These are phyloP conservation scores for Solanum piurae DNA, from an alignment of 257 asterid genomes.

Conservation along the genomic window DNA sequence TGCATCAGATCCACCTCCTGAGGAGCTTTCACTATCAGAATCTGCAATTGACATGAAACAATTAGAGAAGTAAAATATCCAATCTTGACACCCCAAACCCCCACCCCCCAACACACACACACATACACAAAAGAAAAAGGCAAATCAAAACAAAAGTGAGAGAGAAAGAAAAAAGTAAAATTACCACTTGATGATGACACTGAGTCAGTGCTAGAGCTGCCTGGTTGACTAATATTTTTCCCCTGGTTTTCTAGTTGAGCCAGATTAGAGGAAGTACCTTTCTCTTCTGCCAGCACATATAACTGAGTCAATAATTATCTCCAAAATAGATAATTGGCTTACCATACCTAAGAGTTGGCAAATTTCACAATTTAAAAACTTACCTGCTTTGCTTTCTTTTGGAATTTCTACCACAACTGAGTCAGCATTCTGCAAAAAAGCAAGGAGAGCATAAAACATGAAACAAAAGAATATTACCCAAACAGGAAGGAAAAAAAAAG, in stretches of 20 bases:
- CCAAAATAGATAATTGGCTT: background rate
- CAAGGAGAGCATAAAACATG: background rate
- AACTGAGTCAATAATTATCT: background rate
- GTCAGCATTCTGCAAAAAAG: slow-evolving; percentile 22
- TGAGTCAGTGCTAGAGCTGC: slow-evolving; percentile 51
- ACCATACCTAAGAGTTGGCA: background rate
- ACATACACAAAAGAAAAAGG: background rate
- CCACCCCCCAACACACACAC: background rate
- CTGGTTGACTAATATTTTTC: slow-evolving; percentile 29
- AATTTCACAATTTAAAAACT: background rate
- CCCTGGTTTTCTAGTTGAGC: slow-evolving; percentile 32
- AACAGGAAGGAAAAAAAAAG: background rate
- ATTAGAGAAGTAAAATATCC: background rate
- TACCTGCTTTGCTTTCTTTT: slow-evolving; percentile 44
- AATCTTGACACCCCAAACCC: background rate
- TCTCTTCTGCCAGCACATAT: slow-evolving; percentile 26
- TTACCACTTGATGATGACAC: slow-evolving; percentile 69
- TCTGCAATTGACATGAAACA: slow-evolving; percentile 22
- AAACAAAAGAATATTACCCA: background rate
- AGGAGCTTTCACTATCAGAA: slow-evolving; percentile 66
- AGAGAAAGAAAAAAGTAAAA: background rate
- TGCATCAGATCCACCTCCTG: slow-evolving; percentile 56
- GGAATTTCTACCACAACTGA: slow-evolving; percentile 33
- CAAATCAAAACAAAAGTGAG: background rate
- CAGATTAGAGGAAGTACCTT: slow-evolving; percentile 28